Conservation (phyloP, 257 asterid genomes). For the Paraleonurus japonicus region DNA sequence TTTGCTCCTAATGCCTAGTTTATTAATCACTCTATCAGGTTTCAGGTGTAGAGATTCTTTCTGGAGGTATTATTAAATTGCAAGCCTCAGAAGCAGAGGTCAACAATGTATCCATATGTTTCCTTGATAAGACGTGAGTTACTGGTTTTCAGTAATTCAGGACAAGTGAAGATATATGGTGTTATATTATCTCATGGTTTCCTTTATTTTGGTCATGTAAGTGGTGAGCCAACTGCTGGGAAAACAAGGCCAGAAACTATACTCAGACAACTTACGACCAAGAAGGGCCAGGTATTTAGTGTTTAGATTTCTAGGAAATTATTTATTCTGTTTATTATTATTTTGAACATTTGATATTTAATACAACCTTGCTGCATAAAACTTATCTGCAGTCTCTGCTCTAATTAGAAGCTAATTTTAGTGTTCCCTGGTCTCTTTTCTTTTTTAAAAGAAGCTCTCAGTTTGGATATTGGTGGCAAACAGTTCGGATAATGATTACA, state of each 20-base stretch:
- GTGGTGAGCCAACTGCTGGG: constrained; percentile 92
- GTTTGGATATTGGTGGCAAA: not conserved
- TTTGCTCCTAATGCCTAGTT: constrained; percentile 9
- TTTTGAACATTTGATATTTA: not conserved
- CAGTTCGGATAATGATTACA: not conserved
- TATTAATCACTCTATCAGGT: constrained; percentile 48
- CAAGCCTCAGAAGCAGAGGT: constrained; percentile 98
- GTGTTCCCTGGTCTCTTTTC: not conserved
- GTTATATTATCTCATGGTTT: constrained; percentile 21
- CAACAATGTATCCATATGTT: constrained; percentile 78
- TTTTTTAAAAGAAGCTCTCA: not conserved
- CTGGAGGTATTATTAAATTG: constrained; percentile 90
- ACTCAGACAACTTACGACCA: constrained; percentile 94
- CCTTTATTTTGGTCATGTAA: constrained; percentile 31
- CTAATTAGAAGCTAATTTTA: not conserved
- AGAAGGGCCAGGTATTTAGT: constrained; percentile 85
- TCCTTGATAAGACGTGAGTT: constrained; percentile 88
- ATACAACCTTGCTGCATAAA: not conserved
- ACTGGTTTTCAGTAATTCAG: constrained; percentile 21
- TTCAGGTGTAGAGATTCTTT: constrained; percentile 88
- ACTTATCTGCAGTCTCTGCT: not conserved
- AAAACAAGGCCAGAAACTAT: constrained; percentile 94
- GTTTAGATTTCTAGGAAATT: constrained; percentile 9
- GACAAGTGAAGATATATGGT: constrained; percentile 2
- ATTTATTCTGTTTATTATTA: not conserved